Percentiles rank a stretch among this genome's conserved stretches.
These are phyloP conservation scores for Conticribra guillardii DNA, from an alignment of 108 stramenopile species.

Conservation along the genomic window DNA sequence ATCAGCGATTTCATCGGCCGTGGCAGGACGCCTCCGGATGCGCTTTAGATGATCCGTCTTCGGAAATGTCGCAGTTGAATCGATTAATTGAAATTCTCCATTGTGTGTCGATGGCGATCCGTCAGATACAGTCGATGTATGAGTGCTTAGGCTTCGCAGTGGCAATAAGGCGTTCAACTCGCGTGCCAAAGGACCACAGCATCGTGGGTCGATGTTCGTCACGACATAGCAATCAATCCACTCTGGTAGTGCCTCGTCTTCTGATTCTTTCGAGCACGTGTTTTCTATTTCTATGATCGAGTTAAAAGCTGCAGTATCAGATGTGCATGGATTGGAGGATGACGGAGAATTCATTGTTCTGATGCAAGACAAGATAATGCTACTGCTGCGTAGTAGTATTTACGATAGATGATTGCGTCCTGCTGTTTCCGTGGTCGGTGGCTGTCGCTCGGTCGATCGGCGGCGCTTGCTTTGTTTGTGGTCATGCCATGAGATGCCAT, in stretches of 20 bases:
- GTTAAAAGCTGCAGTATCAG: not conserved
- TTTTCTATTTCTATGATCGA: constrained; percentile 37
- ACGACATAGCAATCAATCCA: constrained; percentile 36
- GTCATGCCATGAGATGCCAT: too few relatives aligned
- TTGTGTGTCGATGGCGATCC: too few relatives aligned
- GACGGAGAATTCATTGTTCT: not conserved
- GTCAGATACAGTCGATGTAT: not conserved
- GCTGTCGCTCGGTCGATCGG: too few relatives aligned
- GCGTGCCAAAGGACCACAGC: constrained; percentile 24
- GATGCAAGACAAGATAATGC: too few relatives aligned
- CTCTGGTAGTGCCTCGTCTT: constrained; percentile 11
- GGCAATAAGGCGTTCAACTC: constrained; percentile 39
- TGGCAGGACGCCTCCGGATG: constrained; percentile 26
- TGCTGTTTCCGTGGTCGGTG: too few relatives aligned
- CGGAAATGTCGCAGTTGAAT: constrained; percentile 6
- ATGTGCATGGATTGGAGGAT: not conserved
- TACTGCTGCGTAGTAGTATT: too few relatives aligned
- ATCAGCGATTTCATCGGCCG: constrained; percentile 1
- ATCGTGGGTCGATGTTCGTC: constrained; percentile 24
- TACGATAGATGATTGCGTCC: too few relatives aligned
- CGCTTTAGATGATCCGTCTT: constrained; percentile 37
- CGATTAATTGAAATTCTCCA: not conserved
- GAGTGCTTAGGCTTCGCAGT: constrained; percentile 12
- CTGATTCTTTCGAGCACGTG: constrained; percentile 2
- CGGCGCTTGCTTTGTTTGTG: too few relatives aligned